Conservation (phyloP, 768 basidiomycete species). For the Termitomyces heimii region DNA sequence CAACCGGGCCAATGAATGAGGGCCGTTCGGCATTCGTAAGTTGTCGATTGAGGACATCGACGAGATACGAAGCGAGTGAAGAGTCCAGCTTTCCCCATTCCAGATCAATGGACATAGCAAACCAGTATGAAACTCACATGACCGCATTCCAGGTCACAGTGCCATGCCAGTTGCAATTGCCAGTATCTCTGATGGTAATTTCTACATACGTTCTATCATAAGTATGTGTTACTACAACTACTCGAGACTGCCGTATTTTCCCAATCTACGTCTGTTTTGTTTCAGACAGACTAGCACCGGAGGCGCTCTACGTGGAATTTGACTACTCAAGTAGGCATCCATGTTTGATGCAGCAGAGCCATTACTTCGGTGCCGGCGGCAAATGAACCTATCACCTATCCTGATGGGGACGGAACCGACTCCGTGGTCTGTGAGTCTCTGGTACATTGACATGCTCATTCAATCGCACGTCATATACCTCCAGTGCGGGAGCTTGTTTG, state of each 20-base stretch:
- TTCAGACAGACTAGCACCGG: background rate
- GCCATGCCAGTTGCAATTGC: background rate
- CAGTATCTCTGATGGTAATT: background rate
- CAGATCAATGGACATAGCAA: conserved; percentile 86
- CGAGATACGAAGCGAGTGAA: conserved; percentile 60
- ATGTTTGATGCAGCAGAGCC: background rate
- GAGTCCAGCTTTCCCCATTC: conserved; percentile 85
- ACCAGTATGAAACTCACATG: background rate
- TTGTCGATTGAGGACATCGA: conserved; percentile 74
- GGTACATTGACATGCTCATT: background rate
- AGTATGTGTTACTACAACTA: background rate
- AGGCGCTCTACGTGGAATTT: background rate
- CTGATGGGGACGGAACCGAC: background rate
- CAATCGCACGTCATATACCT: background rate
- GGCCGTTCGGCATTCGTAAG: conserved; percentile 70
- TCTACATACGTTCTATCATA: background rate
- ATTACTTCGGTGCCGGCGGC: background rate
- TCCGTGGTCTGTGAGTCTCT: background rate
- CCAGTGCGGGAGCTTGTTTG: conserved; percentile 9
- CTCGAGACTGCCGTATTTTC: background rate
- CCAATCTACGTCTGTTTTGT: background rate
- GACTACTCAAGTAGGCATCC: background rate
- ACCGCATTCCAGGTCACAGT: background rate
- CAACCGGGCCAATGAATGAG: conserved; percentile 91
- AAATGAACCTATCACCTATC: no score